Evolutionary conservation across 768 basidiomycete genomes (phyloP).

Genomic region (Suillus hirtellus): DNA sequence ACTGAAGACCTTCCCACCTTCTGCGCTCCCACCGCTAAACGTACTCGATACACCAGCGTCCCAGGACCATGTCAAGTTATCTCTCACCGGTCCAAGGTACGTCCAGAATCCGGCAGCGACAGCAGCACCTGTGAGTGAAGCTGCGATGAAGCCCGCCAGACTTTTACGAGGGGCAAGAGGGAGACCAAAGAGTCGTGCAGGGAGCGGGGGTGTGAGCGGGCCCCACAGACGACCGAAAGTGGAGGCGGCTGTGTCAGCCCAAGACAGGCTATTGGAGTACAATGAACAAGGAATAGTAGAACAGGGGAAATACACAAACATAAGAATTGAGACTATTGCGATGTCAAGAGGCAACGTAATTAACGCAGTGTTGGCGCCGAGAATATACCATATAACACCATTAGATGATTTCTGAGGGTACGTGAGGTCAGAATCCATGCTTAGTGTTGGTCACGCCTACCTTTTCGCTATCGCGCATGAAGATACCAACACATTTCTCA

Average conservation of each 20-base stretch:
- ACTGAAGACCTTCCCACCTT: conserved; percentile 19
- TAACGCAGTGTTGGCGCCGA: conserved; percentile 81
- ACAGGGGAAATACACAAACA: conserved; percentile 51
- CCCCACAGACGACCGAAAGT: conserved; percentile 89
- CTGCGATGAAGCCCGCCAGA: conserved; percentile 81
- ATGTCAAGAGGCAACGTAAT: conserved; percentile 80
- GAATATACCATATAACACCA: conserved; percentile 86
- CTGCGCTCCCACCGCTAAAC: conserved; percentile 15
- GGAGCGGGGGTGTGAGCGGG: conserved; percentile 61
- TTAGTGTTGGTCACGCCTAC: conserved; percentile 34
- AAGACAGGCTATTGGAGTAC: conserved; percentile 66
- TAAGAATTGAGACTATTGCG: conserved; percentile 86
- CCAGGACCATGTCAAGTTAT: conserved; percentile 56
- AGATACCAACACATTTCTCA: conserved; percentile 70
- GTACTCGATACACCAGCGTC: conserved; percentile 44
- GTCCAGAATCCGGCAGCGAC: conserved; percentile 77
- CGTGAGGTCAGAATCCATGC: not conserved
- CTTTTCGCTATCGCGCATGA: conserved; percentile 90
- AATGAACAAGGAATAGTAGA: conserved; percentile 5
- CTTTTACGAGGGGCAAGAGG: conserved; percentile 84
- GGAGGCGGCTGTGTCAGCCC: conserved; percentile 95
- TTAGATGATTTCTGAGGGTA: conserved; percentile 62
- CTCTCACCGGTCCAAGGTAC: conserved; percentile 50
- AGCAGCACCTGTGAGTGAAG: conserved; percentile 65
- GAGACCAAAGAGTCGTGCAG: conserved; percentile 49